Evolutionary conservation across 495 filamentous ascomycete species (phyloP), one percentile per base, ranked within the genome.

Genomic region (Daldinia caldariorum): DNA sequence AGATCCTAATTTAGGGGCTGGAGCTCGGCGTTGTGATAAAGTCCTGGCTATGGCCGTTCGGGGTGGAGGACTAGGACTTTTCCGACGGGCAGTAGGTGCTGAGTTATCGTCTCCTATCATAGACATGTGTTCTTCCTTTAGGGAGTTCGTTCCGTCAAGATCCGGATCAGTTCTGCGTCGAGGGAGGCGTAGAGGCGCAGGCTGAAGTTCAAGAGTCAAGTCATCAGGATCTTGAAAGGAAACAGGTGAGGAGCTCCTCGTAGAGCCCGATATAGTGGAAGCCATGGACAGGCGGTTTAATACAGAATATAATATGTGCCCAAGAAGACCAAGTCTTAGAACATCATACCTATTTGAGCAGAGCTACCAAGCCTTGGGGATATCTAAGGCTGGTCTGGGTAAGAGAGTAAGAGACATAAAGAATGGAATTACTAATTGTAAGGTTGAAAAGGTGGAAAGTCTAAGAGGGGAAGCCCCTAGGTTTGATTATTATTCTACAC

Each of bases 161-260:
- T 51, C 59, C 16, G 55, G 54, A 32, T 61, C 61, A 13, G 37
- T 67, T 54, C 69, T 75, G 1, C 73, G 76, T 13, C 58, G 63
- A n/a, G 75, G 58, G 22, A 76, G 39, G 7, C 78, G 72, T 0
- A 80, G 71, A 10, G 77, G 76, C 2, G 73, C 72, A 0, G 78
- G 79, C 47, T 76, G 73, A 8, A 80, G 67, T 9, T 77, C 63
- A 14, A 54, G 35, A 22, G 66, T 51, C 7, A 69, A 67, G 54
- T 70, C 69, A 22, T 74, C 67, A 20, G 56, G 20, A 6, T 63
- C 61, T 54, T 55, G 45, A 12, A 53, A 53, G 29, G 61, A 56
- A 58, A 58, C 50, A 37, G 69, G 37, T 50, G 70, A 60, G 37
- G 68, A 68, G 57, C 65, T 66, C 41, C 38, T 38, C 3, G 37